These are phyloP conservation scores for Helicostylum pulchrum DNA, from an alignment of 192 early-diverging fungal species.

Conservation along the genomic window DNA sequence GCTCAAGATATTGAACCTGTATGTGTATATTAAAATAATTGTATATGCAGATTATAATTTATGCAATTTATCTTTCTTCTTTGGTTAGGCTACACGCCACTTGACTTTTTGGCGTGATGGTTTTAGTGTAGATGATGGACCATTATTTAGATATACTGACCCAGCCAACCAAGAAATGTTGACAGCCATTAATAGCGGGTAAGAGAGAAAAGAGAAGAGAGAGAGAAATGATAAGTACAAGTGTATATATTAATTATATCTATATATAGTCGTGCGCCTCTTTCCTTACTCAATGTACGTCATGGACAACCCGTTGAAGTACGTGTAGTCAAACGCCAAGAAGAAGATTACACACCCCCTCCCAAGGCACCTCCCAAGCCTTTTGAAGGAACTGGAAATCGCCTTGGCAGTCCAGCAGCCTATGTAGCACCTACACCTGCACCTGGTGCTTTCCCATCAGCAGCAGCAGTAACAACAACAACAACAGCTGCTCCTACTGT, in stretches of 20 bases:
- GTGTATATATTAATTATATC: not conserved
- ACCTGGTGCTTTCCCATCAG: slow-evolving; percentile 22
- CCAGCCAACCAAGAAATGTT: slow-evolving; percentile 84
- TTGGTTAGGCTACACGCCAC: slow-evolving; percentile 56
- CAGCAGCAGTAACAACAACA: no score
- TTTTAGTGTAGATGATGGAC: slow-evolving; percentile 93
- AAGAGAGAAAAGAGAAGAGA: slow-evolving; percentile 16
- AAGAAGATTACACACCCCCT: slow-evolving; percentile 86
- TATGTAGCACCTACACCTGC: slow-evolving; percentile 33
- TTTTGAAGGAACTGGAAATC: slow-evolving; percentile 77
- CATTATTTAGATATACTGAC: slow-evolving; percentile 79
- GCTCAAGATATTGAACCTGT: slow-evolving; percentile 12
- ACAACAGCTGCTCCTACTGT: slow-evolving; percentile 48
- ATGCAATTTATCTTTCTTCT: no score
- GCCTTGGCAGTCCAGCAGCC: slow-evolving; percentile 65
- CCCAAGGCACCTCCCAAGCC: slow-evolving; percentile 71
- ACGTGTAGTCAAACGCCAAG: slow-evolving; percentile 72
- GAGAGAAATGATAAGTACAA: not conserved
- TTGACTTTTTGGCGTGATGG: slow-evolving; percentile 97
- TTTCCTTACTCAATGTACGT: slow-evolving; percentile 80
- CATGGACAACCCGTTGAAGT: slow-evolving; percentile 91
- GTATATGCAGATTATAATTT: not conserved
- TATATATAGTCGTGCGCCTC: slow-evolving; percentile 71
- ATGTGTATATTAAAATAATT: not conserved
- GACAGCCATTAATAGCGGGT: slow-evolving; percentile 87